These are phyloP conservation scores for Fomitiporia mediterranea DNA, from an alignment of 1,284 basidiomycete genomes.

Conservation along the genomic window DNA sequence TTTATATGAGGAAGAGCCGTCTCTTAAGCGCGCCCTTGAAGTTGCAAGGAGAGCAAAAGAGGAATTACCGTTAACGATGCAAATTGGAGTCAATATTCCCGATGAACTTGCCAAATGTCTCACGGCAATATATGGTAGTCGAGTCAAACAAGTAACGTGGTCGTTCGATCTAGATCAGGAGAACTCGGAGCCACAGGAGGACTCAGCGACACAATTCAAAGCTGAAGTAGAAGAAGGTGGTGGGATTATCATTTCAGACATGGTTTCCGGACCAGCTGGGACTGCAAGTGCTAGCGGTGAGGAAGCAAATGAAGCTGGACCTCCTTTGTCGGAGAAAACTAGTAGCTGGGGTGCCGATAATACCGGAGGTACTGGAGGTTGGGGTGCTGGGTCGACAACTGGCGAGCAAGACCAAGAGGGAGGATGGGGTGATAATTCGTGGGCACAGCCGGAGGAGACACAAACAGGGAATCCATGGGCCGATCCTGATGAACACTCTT, in stretches of 20 bases:
- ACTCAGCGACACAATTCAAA: not conserved
- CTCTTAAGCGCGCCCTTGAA: conserved; percentile 44
- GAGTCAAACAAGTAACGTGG: conserved; percentile 5
- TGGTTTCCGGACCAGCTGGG: not conserved
- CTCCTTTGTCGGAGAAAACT: not conserved
- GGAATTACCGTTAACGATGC: conserved; percentile 54
- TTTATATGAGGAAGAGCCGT: conserved; percentile 43
- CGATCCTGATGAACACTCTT: conserved; percentile 20
- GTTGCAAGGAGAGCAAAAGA: conserved; percentile 44
- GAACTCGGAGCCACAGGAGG: not conserved
- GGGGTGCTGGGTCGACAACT: conserved; percentile 10
- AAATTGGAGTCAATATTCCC: conserved; percentile 48
- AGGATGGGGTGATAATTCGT: conserved; percentile 12
- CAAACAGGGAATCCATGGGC: conserved; percentile 1
- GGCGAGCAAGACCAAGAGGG: not conserved
- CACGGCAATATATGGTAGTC: conserved; percentile 9
- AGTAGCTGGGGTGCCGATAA: conserved; percentile 1
- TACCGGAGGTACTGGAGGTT: conserved; percentile 1
- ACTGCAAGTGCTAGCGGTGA: not conserved
- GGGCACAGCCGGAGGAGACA: conserved; percentile 6
- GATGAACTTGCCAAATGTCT: conserved; percentile 42
- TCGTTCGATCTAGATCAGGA: not conserved
- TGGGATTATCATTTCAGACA: not conserved
- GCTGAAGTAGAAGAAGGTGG: not conserved
- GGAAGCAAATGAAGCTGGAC: not conserved